phyloP scores from a whole-genome alignment of 768 basidiomycete genomes.

The Suillus hirtellus region DNA sequence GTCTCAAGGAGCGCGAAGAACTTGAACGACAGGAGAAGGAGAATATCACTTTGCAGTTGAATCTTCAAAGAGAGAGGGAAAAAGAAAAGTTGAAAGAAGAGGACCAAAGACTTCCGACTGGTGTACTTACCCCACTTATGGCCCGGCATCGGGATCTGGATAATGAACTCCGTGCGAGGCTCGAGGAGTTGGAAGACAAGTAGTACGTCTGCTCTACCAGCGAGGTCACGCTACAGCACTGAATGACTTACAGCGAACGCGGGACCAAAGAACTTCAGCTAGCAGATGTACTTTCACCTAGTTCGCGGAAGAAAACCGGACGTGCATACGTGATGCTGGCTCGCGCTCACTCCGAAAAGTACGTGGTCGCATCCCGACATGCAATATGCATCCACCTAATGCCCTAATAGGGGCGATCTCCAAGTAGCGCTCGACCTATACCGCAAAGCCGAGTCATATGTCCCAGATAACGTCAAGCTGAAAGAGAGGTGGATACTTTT shows the following conservation, averaged over 20 bases:
- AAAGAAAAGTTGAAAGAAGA: conserved; percentile 14
- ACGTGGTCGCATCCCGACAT: conserved; percentile 24
- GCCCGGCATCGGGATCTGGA: conserved; percentile 70
- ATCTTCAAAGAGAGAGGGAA: conserved; percentile 13
- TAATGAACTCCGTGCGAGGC: conserved; percentile 59
- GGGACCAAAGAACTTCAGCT: conserved; percentile 61
- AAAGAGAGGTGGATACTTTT: conserved; percentile 87
- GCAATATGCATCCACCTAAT: neutral
- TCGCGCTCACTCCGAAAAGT: conserved; percentile 81
- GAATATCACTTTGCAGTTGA: conserved; percentile 23
- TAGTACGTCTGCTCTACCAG: conserved; percentile 49
- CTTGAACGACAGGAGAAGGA: conserved; percentile 30
- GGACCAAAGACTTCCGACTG: conserved; percentile 28
- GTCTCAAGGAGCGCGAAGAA: conserved; percentile 50
- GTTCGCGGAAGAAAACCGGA: conserved; percentile 79
- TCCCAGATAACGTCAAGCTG: conserved; percentile 84
- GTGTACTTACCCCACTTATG: conserved; percentile 60
- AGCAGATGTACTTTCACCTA: conserved; percentile 65
- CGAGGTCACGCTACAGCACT: conserved; percentile 16
- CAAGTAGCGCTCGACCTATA: conserved; percentile 79
- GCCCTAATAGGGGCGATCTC: conserved; percentile 66
- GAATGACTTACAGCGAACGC: conserved; percentile 48
- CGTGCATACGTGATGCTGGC: conserved; percentile 84
- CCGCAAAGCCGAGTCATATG: conserved; percentile 77
- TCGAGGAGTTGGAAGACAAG: conserved; percentile 71